Percentiles rank a stretch among this genome's conserved stretches.
These are phyloP conservation scores for Imleria badia DNA, from an alignment of 768 basidiomycete genomes.

Conservation along the genomic window DNA sequence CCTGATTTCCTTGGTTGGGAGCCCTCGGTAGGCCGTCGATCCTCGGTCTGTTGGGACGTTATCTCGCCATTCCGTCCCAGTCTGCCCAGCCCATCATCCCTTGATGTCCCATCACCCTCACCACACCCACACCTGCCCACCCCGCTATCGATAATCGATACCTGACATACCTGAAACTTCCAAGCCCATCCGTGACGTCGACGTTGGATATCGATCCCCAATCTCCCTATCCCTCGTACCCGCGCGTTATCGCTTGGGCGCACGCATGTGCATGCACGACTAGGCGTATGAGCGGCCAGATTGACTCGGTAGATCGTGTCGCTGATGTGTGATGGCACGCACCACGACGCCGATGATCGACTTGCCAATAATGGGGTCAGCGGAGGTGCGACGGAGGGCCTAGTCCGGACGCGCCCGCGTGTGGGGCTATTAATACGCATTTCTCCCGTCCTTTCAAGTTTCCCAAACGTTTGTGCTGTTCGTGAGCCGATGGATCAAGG, in stretches of 20 bases:
- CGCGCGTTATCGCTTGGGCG: neutral
- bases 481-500: too few relatives aligned
- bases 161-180: neutral
- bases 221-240: neutral
- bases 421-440: too few relatives aligned
- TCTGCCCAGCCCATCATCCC: too few relatives aligned
- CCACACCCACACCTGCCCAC: too few relatives aligned
- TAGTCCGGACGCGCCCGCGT: neutral
- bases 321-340: neutral
- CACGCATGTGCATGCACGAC: too few relatives aligned
- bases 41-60: neutral
- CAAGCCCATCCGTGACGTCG: neutral
- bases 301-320: too few relatives aligned
- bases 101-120: neutral
- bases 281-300: too few relatives aligned
- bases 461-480: too few relatives aligned
- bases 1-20: neutral
- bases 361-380: neutral
- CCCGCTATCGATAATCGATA: neutral
- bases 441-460: too few relatives aligned
- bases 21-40: conserved; percentile 13
- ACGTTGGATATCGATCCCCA: neutral
- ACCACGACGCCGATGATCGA: conserved; percentile 1
- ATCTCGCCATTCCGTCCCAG: conserved; percentile 3
- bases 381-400: conserved; percentile 15